Percentiles rank a stretch among this genome's conserved stretches.
These are phyloP conservation scores for Pelargonium fulgidum DNA, from an alignment of 441 rosid genomes.

Conservation along the genomic window DNA sequence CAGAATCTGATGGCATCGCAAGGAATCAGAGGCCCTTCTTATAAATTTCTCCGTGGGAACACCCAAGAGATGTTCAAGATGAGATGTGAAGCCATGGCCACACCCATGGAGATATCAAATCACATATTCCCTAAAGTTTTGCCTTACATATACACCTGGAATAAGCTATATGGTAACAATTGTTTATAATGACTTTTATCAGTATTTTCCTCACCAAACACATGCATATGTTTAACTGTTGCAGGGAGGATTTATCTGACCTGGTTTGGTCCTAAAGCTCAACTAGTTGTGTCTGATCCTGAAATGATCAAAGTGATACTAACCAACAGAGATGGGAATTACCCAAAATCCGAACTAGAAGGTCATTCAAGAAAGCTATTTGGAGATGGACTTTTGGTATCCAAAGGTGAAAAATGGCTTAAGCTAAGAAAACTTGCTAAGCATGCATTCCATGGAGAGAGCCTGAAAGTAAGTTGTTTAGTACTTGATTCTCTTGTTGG, in stretches of 20 bases:
- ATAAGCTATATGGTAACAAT: conserved; percentile 5
- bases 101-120: conserved; percentile 12
- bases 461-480: not conserved
- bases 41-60: conserved; percentile 16
- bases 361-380: not conserved
- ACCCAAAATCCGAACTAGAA: not conserved
- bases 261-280: not conserved
- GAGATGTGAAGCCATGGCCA: conserved; percentile 8
- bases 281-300: not conserved
- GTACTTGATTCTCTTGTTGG: not conserved
- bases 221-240: not conserved
- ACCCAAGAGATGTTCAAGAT: conserved; percentile 10
- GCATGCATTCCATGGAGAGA: conserved; percentile 1
- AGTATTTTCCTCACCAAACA: too few relatives aligned
- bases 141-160: conserved; percentile 13
- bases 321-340: not conserved
- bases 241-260: not conserved
- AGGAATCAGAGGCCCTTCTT: conserved; percentile 16
- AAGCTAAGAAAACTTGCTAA: conserved; percentile 17
- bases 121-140: conserved; percentile 10
- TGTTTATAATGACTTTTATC: too few relatives aligned
- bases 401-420: not conserved
- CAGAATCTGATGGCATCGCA: conserved; percentile 15
- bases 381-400: not conserved
- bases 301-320: not conserved